A percentile compares a stretch with the other conserved stretches of the same genome.
phyloP scores from a whole-genome alignment of 306 rosid species.

The Cucumis melo region DNA sequence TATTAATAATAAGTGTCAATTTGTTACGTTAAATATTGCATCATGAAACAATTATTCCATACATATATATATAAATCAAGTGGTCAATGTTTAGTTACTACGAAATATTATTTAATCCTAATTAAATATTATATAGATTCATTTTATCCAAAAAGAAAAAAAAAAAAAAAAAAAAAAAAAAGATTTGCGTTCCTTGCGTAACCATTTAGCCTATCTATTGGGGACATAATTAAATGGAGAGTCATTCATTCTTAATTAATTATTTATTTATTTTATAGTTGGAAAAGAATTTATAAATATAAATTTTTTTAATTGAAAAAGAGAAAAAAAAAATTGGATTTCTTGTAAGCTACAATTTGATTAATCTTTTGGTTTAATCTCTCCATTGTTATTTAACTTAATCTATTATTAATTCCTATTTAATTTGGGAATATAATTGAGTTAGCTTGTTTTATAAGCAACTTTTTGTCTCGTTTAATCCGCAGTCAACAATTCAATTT shows the following conservation, averaged over 20 bases:
- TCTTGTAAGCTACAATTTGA: conserved; percentile 2
- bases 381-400: not conserved
- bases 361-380: not conserved
- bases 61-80: not conserved
- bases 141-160: not conserved
- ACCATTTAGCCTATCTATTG: not conserved
- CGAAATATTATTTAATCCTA: not conserved
- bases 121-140: not conserved
- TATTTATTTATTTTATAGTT: not conserved
- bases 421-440: not conserved
- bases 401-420: not conserved
- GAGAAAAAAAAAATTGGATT: not conserved
- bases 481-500: not conserved
- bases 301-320: too few species aligned
- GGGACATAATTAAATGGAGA: not conserved
- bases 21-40: not conserved
- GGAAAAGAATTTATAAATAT: not conserved
- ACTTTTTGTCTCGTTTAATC: not conserved
- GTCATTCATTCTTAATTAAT: not conserved
- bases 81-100: not conserved
- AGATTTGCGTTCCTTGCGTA: not conserved
- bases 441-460: not conserved
- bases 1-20: too few species aligned
- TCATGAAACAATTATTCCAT: not conserved
- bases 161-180: not conserved